Evolutionary conservation across 2,329 filamentous ascomycete genomes (phyloP), one percentile per base, ranked within the genome.

Genomic region (Massarina eburnea): DNA sequence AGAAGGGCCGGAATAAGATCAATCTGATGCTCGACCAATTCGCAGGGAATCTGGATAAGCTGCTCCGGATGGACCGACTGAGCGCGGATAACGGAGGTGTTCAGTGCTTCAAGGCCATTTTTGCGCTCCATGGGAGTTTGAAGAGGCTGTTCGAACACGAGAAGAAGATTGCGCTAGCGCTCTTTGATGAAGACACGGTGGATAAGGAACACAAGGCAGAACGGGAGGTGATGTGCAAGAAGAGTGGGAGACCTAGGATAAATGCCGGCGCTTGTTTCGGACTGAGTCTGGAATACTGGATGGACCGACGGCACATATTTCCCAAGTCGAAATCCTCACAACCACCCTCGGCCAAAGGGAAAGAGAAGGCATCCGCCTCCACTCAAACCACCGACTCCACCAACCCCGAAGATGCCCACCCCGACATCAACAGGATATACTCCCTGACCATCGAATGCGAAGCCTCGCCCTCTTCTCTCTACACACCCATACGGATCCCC

Each of bases 221-320:
- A 34, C 71, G 77, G n/a, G 71, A 79, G 40, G 84, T 82, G 37
- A 79, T 89, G 68, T 90, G 86, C 63, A 81, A 80, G 45, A 82
- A 79, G 52, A 86, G 87, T 62, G 89, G 89, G 2, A 77, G 77
- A 22, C 88, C 89, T 0, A 73, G 78, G 22, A 86, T 92, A 80
- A 87, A 94, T 68, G 78, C 79, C 12, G 76, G 82, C 40, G 78
- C 79, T 18, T 80, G 79, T 39, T 73, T 92, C 20, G 89, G 89
- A 1, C 71, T 92, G 45, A 82, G 80, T 39, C 59, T 94, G 30
- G 85, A 90, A 53, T 95, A 92, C 66, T 94, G 89, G 89, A 85
- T 82, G 66, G 79, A 85, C 56, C 73, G 76, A 44, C 76, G 80
- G 37, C 74, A 79, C 37, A 66, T 82, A 14, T 70, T 64, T 22